Evolutionary conservation across 2,329 filamentous ascomycete species (phyloP).

Genomic region (Exophiala mesophila): DNA sequence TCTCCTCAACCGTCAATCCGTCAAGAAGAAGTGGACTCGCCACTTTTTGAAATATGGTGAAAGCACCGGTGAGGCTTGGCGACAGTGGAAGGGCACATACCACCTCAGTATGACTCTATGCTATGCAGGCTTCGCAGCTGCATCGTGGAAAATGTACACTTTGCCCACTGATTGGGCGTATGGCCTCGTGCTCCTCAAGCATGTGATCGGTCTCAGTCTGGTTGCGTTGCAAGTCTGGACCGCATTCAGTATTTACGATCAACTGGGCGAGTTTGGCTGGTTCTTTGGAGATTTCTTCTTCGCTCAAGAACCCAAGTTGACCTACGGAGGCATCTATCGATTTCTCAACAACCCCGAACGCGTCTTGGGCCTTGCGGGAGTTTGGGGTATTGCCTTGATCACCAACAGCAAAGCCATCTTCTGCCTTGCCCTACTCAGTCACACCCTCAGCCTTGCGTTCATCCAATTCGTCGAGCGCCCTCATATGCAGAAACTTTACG

Average conservation of each 20-base stretch:
- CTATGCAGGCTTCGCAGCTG: conserved; percentile 81
- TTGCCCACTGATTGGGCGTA: conserved; percentile 82
- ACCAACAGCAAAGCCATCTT: conserved; percentile 86
- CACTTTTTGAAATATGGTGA: conserved; percentile 98
- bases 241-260: conserved; percentile 86
- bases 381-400: conserved; percentile 92
- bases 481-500: conserved; percentile 98
- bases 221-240: conserved; percentile 91
- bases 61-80: conserved; percentile 84
- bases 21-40: conserved; percentile 88
- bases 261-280: conserved; percentile 95
- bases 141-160: conserved; percentile 94
- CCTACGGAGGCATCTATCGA: conserved; percentile 94
- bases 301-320: conserved; percentile 79
- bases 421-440: conserved; percentile 76
- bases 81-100: conserved; percentile 95
- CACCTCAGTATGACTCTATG: conserved; percentile 89
- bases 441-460: conserved; percentile 79
- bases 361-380: conserved; percentile 85
- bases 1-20: conserved; percentile 79
- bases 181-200: conserved; percentile 77
- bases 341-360: conserved; percentile 97
- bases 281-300: conserved; percentile 99
- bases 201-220: conserved; percentile 75
- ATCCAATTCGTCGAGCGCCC: conserved; percentile 91